Evolutionary conservation across 805 yeast species (phyloP), one percentile per base, ranked within the genome.

Genomic region (Saccharomyces kudriavzevii): DNA sequence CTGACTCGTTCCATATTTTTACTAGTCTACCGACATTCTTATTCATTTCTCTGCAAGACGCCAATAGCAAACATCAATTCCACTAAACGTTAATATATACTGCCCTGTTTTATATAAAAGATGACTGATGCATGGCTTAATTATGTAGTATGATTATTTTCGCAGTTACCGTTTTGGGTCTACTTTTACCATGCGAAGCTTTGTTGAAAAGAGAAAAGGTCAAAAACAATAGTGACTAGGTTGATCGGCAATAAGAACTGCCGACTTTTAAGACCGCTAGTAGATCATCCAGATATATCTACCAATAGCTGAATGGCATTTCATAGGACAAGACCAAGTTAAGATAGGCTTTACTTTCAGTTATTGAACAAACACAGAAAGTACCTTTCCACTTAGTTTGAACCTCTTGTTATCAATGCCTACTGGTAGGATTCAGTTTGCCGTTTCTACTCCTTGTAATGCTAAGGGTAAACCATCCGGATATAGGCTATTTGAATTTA

Each of bases 1-100:
- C 68, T 0, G 82, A 76, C 25, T 66, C 68, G 27, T 66, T 63
- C 82, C 83, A 78, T 52, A 35, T 20, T 35, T 17, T 35, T 9
- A 35, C 24, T 35, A 35, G 22, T 17, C 10, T 35, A 1, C 43
- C 43, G 10, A 35, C 43, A 35, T 35, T 35, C 43, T 30, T 43
- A 14, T 17, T 50, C 57, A 58, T 56, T 48, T 40, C 29, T 14
- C 11, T 40, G 11, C 20, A 17, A 8, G 26, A 22, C 20, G 1
- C 25, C 22, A 10, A 28, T 25, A 0, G 2, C 13, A 24, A n/a
- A 26, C 17, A 20, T 25, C 25, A 49, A 50, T 45, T 14, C 46
- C 40, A 14, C 14, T 17, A 26, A 25, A 40, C 22, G 25, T n/a
- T 8, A 13, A 9, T 13, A 11, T n/a, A 45, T 5, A 28, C 51